Base-by-base conservation (phyloP, 176 grass and related monocot genomes). In the Avena insularis region DNA sequence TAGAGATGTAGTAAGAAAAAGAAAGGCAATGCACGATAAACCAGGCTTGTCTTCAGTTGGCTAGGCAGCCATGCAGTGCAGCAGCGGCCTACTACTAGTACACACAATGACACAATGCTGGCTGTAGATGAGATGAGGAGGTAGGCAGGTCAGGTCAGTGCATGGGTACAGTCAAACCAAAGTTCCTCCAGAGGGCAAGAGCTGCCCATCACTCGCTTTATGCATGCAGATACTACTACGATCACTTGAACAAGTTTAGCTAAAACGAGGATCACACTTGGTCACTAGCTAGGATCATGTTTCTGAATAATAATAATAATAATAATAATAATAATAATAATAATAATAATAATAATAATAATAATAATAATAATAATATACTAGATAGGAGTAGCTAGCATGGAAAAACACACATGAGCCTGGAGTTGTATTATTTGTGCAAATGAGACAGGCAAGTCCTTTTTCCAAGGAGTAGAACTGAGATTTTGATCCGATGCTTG, bases 161-260 rank as follows among this genome's bases (percentile, higher is more conserved):
- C 72, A 75, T 47, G 61, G 55, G 31, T 64, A 84, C 87, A 76
- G 83, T 89, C 88, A 85, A 89, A 85, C 46, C 57, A n/a, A 48
- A 46, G 68, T 14, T 79, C 19, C 61, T 81, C 46, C 48, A 64
- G 72, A 9, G 14, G 14, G 46, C 33, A 35, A 35, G 33, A 75
- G 21, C 46, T 27, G 45, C 15, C 50, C 62, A 48, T 20, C 71
- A 21, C 23, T 2, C 8, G 17, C 79, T 50, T 50, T 80, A 64
- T 29, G n/a, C 78, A 19, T 19, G 38, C 21, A 29, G 58, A 64
- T 49, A 43, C 6, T 43, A 43, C 40, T 35, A 35, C 33, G 21
- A 49, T 29, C 21, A 11, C 78, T 31, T 3, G 57, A 75, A 50
- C 46, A 8, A 4, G 71, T 50, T 75, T 47, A 43, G 40, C 40